These are phyloP conservation scores for Hypoxylon sp. DNA, from an alignment of 2,329 filamentous ascomycete species.

Conservation along the genomic window DNA sequence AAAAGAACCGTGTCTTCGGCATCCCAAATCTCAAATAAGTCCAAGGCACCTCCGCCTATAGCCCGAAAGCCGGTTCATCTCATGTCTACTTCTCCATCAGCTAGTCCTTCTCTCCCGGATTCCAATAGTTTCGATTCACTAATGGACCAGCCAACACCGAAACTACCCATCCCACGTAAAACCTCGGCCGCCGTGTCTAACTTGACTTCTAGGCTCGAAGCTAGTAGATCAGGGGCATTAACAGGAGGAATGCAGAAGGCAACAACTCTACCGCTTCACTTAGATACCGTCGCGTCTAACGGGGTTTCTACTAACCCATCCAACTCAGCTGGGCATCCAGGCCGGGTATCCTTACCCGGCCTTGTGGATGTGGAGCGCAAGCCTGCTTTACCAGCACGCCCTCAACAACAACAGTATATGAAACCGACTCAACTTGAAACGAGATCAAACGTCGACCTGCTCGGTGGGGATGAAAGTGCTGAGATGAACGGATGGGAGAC, in stretches of 20 bases:
- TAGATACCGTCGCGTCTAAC: constrained; percentile 18
- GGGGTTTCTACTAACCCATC: constrained; percentile 18
- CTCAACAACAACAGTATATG: constrained; percentile 48
- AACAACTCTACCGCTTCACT: constrained; percentile 26
- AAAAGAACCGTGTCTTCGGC: constrained; percentile 44
- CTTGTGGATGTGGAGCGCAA: constrained; percentile 51
- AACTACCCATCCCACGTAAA: constrained; percentile 49
- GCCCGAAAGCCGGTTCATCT: constrained; percentile 75
- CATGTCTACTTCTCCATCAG: constrained; percentile 53
- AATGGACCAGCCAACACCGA: constrained; percentile 44
- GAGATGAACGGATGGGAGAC: constrained; percentile 70
- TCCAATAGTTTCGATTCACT: constrained; percentile 39
- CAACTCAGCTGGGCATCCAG: constrained; percentile 27
- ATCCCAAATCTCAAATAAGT: constrained; percentile 46
- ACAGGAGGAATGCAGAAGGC: constrained; percentile 52
- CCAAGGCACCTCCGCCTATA: constrained; percentile 61
- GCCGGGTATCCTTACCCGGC: constrained; percentile 51
- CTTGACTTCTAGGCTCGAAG: constrained; percentile 52
- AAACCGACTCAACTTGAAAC: constrained; percentile 53
- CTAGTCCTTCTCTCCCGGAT: constrained; percentile 46
- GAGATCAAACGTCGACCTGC: constrained; percentile 60
- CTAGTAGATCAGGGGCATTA: constrained; percentile 45
- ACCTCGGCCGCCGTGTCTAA: constrained; percentile 51
- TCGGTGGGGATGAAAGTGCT: constrained; percentile 61
- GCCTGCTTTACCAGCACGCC: constrained; percentile 50